Percentiles rank a stretch among this genome's conserved stretches.
Evolutionary conservation across 768 basidiomycete species (phyloP).

Genomic region (Candolleomyces efflorescens): DNA sequence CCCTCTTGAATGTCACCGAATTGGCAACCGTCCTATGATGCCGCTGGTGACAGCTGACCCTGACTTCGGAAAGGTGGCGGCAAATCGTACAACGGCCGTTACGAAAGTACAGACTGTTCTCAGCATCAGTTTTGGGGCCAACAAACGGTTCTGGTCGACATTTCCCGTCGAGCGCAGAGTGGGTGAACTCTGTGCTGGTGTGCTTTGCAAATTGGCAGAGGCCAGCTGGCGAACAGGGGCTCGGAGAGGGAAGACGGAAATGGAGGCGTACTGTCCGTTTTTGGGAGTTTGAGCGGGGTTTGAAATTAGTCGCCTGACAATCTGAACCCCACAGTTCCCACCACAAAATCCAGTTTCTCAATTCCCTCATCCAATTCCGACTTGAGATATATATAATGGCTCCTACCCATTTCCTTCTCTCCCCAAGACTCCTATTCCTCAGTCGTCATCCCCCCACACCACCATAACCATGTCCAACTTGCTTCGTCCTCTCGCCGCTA

Average conservation of each 20-base stretch:
- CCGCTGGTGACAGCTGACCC: neutral
- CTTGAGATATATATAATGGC: slow-evolving; percentile 17
- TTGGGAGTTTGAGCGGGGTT: neutral
- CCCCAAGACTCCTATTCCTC: slow-evolving; percentile 4
- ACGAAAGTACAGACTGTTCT: neutral
- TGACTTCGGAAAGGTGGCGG: neutral
- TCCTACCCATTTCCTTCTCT: neutral
- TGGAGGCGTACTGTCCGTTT: neutral
- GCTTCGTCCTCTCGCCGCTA: slow-evolving; percentile 22
- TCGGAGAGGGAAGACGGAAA: neutral
- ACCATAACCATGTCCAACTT: slow-evolving; percentile 25
- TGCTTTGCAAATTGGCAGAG: neutral
- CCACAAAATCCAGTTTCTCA: neutral
- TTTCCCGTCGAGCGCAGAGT: neutral
- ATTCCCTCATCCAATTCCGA: neutral
- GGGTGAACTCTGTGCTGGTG: neutral
- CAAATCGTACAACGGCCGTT: slow-evolving; percentile 7
- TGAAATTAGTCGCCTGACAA: neutral
- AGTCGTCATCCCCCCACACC: slow-evolving; percentile 6
- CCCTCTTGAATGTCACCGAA: neutral
- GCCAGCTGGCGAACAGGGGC: neutral
- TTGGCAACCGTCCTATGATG: neutral
- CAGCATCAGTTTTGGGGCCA: neutral
- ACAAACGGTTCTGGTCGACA: neutral
- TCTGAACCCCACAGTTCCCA: slow-evolving; percentile 24